Percentiles rank a stretch among this genome's conserved stretches.
These are phyloP conservation scores for Penicillium brasilianum DNA, from an alignment of 2,329 filamentous ascomycete genomes.

Conservation along the genomic window DNA sequence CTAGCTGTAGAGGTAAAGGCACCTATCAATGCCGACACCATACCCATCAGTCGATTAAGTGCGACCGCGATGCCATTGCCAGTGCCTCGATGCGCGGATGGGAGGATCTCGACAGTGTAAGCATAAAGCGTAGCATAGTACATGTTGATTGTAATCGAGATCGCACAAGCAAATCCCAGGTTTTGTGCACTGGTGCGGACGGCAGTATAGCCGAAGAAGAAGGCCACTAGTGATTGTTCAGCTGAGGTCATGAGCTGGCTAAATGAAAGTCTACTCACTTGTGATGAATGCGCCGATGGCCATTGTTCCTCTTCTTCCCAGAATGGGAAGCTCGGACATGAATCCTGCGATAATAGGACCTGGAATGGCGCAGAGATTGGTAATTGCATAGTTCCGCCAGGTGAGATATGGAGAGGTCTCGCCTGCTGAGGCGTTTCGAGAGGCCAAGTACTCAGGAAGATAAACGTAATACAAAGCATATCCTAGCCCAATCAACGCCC, in stretches of 20 bases:
- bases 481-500: slow-evolving; percentile 71
- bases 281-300: slow-evolving; percentile 67
- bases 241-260: background rate
- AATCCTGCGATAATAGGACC: slow-evolving; percentile 71
- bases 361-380: slow-evolving; percentile 69
- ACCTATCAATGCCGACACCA: slow-evolving; percentile 31
- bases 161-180: slow-evolving; percentile 69
- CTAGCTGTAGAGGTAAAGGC: slow-evolving; percentile 27
- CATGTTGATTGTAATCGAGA: slow-evolving; percentile 70
- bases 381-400: slow-evolving; percentile 74
- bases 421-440: slow-evolving; percentile 62
- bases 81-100: slow-evolving; percentile 35
- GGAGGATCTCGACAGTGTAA: slow-evolving; percentile 59
- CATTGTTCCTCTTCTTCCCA: slow-evolving; percentile 69
- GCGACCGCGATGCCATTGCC: slow-evolving; percentile 35
- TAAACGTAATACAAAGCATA: slow-evolving; percentile 79
- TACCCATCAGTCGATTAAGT: slow-evolving; percentile 34
- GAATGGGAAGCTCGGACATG: slow-evolving; percentile 63
- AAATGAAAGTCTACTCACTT: slow-evolving; percentile 21
- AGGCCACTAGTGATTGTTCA: slow-evolving; percentile 53
- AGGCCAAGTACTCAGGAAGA: slow-evolving; percentile 65
- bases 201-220: slow-evolving; percentile 76
- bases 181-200: slow-evolving; percentile 67
- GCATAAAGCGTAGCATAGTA: slow-evolving; percentile 70
- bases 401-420: slow-evolving; percentile 59